phyloP scores from a whole-genome alignment of 1,284 basidiomycete species.

The Moniliophthora roreri region DNA sequence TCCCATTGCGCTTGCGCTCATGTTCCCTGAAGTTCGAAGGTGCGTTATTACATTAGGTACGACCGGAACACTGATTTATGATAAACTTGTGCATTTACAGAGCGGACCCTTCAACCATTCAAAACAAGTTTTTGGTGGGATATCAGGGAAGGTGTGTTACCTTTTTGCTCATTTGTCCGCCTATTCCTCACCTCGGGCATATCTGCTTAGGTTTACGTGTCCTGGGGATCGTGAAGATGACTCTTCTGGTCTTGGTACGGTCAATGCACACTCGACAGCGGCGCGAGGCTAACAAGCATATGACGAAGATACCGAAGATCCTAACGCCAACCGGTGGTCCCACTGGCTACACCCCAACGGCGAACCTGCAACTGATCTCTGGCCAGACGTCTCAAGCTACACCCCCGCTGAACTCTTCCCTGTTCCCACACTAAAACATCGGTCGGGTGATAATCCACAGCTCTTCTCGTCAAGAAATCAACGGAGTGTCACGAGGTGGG shows the following conservation, averaged over 20 bases:
- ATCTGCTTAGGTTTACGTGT: constrained; percentile 59
- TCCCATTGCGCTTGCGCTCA: too few relatives aligned
- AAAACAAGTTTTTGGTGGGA: constrained; percentile 77
- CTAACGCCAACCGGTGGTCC: constrained; percentile 70
- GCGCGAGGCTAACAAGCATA: too few relatives aligned
- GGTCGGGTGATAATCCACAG: constrained; percentile 54
- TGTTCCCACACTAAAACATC: constrained; percentile 57
- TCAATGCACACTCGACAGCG: constrained; percentile 16
- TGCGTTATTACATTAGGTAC: too few relatives aligned
- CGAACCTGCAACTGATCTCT: constrained; percentile 66
- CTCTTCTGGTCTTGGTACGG: constrained; percentile 53
- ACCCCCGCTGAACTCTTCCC: constrained; percentile 66
- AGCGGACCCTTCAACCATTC: constrained; percentile 50
- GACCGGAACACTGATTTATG: too few relatives aligned
- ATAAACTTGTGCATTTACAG: constrained; percentile 25
- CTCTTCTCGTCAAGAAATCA: constrained; percentile 75
- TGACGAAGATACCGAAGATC: too few relatives aligned
- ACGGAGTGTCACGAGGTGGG: constrained; percentile 47
- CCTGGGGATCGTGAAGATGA: constrained; percentile 52
- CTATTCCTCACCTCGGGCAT: not conserved
- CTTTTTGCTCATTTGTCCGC: not conserved
- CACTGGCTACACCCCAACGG: constrained; percentile 75
- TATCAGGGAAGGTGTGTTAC: constrained; percentile 77
- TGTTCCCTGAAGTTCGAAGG: too few relatives aligned
- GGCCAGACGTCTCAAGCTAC: constrained; percentile 73